Conservation (phyloP, 2,329 filamentous ascomycete genomes). For the Fusarium graminum region DNA sequence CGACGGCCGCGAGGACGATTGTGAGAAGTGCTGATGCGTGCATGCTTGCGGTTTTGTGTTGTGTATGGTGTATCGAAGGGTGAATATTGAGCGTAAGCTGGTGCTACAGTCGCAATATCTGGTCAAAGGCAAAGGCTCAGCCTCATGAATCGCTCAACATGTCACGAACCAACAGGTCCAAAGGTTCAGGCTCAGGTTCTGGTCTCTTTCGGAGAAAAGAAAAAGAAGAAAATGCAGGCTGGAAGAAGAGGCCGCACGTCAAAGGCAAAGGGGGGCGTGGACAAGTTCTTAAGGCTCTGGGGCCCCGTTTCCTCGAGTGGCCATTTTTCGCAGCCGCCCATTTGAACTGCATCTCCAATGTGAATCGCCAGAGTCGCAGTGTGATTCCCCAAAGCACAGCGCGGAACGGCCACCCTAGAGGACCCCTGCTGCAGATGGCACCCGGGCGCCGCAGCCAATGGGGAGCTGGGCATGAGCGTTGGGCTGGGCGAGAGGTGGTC, state of each 20-base stretch:
- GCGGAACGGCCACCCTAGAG: slow-evolving; percentile 24
- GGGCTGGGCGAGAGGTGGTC: slow-evolving; percentile 13
- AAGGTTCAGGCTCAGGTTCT: background rate
- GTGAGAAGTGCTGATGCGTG: slow-evolving; percentile 58
- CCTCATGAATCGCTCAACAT: slow-evolving; percentile 34
- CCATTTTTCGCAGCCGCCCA: slow-evolving; percentile 45
- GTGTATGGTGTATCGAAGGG: background rate
- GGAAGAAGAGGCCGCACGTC: slow-evolving; percentile 40
- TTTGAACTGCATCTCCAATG: background rate
- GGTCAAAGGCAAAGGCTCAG: slow-evolving; percentile 34
- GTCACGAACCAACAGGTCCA: slow-evolving; percentile 21
- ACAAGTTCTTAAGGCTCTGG: slow-evolving; percentile 48
- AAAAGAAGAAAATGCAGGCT: slow-evolving; percentile 15
- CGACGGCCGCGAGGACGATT: slow-evolving; percentile 62
- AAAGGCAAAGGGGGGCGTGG: slow-evolving; percentile 30
- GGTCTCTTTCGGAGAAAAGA: slow-evolving; percentile 23
- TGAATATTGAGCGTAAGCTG: background rate
- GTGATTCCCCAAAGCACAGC: slow-evolving; percentile 45
- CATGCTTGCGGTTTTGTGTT: slow-evolving; percentile 56
- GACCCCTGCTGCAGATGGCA: slow-evolving; percentile 42
- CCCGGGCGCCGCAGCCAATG: slow-evolving; percentile 38
- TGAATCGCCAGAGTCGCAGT: slow-evolving; percentile 29
- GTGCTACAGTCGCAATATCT: slow-evolving; percentile 5
- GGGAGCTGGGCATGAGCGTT: slow-evolving; percentile 17
- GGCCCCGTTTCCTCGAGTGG: slow-evolving; percentile 13